Conservation (phyloP, 495 filamentous ascomycete genomes). For the Talaromyces adpressus region DNA sequence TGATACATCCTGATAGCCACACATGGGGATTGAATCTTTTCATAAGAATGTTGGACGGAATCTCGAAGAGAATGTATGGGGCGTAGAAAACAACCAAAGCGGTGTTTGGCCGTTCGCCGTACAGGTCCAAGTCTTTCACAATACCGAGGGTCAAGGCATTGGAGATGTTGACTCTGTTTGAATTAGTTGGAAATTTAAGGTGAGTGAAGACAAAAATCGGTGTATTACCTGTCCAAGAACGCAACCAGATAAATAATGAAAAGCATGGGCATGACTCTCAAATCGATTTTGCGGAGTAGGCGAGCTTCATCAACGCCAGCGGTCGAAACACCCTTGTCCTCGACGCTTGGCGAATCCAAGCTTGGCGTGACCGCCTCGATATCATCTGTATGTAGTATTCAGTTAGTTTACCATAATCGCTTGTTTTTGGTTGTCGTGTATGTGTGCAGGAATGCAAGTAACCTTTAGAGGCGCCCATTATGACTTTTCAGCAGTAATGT, state of each 20-base stretch:
- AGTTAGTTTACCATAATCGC: neutral
- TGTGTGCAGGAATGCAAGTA: neutral
- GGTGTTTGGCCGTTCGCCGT: constrained; percentile 54
- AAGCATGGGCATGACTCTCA: constrained; percentile 15
- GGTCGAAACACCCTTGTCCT: neutral
- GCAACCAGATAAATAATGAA: constrained; percentile 16
- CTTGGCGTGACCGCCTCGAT: constrained; percentile 11
- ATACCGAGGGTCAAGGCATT: constrained; percentile 16
- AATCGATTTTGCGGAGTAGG: constrained; percentile 17
- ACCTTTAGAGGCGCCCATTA: neutral
- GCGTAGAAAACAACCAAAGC: constrained; percentile 65
- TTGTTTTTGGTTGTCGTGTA: neutral
- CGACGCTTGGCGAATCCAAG: neutral
- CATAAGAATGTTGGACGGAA: constrained; percentile 63
- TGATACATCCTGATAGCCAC: constrained; percentile 67
- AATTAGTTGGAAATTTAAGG: neutral
- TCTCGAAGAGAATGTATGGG: constrained; percentile 67
- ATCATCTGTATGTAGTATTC: constrained; percentile 8
- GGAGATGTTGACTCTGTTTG: constrained; percentile 18
- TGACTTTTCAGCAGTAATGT: neutral
- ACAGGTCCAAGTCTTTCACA: constrained; percentile 26
- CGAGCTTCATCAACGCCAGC: constrained; percentile 11
- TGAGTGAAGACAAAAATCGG: neutral
- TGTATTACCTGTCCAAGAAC: constrained; percentile 16
- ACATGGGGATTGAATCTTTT: constrained; percentile 68